phyloP scores from a whole-genome alignment of 768 basidiomycete genomes.

The Fomitopsis pulvina region DNA sequence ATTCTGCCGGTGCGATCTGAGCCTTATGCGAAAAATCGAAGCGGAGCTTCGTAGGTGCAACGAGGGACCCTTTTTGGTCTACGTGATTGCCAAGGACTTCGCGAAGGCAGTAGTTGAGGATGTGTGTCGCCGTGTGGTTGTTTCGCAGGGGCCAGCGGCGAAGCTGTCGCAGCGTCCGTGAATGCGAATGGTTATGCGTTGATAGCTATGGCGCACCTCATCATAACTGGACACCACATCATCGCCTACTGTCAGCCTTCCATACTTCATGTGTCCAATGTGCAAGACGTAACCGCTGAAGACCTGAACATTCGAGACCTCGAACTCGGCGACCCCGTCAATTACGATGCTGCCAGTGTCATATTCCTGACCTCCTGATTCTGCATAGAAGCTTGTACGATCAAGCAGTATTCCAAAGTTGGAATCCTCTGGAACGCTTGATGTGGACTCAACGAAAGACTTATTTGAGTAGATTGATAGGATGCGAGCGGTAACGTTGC shows the following conservation, averaged over 20 bases:
- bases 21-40: slow-evolving; percentile 99
- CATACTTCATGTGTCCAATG: slow-evolving; percentile 86
- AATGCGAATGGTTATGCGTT: too few species aligned
- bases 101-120: slow-evolving; percentile 89
- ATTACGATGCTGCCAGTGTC: slow-evolving; percentile 95
- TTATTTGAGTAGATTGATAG: slow-evolving; percentile 84
- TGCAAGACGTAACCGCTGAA: slow-evolving; percentile 97
- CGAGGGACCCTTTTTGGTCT: slow-evolving; percentile 96
- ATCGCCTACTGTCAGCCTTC: slow-evolving; percentile 69
- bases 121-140: slow-evolving; percentile 98
- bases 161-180: slow-evolving; percentile 36
- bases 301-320: slow-evolving; percentile 88
- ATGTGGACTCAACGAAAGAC: slow-evolving; percentile 64
- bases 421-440: slow-evolving; percentile 53
- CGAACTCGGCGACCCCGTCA: slow-evolving; percentile 87
- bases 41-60: slow-evolving; percentile 90
- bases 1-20: slow-evolving; percentile 68
- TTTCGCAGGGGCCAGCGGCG: slow-evolving; percentile 94
- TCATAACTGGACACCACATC: slow-evolving; percentile 88
- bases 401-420: slow-evolving; percentile 86
- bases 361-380: slow-evolving; percentile 94
- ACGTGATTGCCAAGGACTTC: slow-evolving; percentile 96
- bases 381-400: slow-evolving; percentile 94
- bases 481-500: slow-evolving; percentile 68
- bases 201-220: slow-evolving; percentile 46